phyloP scores from a whole-genome alignment of 768 basidiomycete species.

The Dictyophora rubrovolvata region DNA sequence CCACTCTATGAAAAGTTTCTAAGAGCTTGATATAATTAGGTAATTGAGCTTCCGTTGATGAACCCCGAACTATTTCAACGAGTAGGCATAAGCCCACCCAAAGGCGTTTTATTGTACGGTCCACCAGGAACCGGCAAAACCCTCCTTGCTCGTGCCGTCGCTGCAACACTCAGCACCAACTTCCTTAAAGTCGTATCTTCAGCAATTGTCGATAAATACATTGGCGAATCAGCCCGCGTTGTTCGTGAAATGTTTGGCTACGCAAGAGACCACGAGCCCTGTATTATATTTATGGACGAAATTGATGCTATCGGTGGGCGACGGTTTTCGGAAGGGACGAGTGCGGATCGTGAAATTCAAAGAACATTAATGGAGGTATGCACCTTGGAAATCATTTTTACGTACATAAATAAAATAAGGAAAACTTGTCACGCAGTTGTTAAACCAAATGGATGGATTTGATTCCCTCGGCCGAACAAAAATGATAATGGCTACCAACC shows the following conservation, averaged over 20 bases:
- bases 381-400: background rate
- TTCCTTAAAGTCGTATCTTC: constrained; percentile 98
- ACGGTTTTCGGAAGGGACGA: constrained; percentile 88
- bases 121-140: constrained; percentile 98
- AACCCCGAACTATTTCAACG: constrained; percentile 90
- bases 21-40: constrained; percentile 31
- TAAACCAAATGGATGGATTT: constrained; percentile 99
- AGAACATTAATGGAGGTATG: constrained; percentile 92
- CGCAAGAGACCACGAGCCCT: constrained; percentile 94
- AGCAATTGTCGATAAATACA: constrained; percentile 97
- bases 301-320: constrained; percentile 96
- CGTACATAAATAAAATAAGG: background rate
- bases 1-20: background rate
- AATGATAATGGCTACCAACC: constrained; percentile 99
- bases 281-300: constrained; percentile 98
- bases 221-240: constrained; percentile 93
- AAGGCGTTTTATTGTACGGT: constrained; percentile 92
- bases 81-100: constrained; percentile 95
- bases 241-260: constrained; percentile 99
- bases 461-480: constrained; percentile 93
- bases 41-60: constrained; percentile 90
- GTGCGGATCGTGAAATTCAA: constrained; percentile 97
- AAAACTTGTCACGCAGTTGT: constrained; percentile 40
- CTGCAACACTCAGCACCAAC: constrained; percentile 91
- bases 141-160: constrained; percentile 86